Conservation (phyloP, 1,139 yeast genomes). For the Blastobotrys capitulatus region DNA sequence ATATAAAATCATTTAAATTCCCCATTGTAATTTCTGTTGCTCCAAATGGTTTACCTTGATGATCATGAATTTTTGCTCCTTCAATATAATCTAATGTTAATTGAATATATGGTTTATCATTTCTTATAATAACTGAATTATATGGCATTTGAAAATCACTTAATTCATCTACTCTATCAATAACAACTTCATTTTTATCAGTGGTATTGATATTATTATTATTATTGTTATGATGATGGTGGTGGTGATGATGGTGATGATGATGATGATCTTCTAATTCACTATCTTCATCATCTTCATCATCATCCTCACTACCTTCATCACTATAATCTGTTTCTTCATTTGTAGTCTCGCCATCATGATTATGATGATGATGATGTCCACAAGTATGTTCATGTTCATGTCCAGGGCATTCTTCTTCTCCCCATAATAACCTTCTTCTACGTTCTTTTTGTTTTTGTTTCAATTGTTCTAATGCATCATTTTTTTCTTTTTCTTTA, state of each 20-base stretch:
- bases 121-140: slow-evolving; percentile 16
- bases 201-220: slow-evolving; percentile 1
- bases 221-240: slow-evolving; percentile 2
- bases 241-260: too few relatives aligned
- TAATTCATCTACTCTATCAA: slow-evolving; percentile 13
- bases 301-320: slow-evolving; percentile 9
- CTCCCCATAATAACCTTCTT: slow-evolving; percentile 14
- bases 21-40: slow-evolving; percentile 11
- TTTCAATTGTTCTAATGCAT: slow-evolving; percentile 14
- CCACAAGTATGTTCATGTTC: slow-evolving; percentile 2
- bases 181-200: background rate
- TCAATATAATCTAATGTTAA: background rate
- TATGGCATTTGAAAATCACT: slow-evolving; percentile 16
- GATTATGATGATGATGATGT: slow-evolving; percentile 1
- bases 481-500: background rate
- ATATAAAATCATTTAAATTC: slow-evolving; percentile 12
- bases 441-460: slow-evolving; percentile 17
- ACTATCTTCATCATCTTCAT: slow-evolving; percentile 6
- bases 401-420: slow-evolving; percentile 13
- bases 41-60: slow-evolving; percentile 8
- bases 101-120: slow-evolving; percentile 9
- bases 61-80: slow-evolving; percentile 10
- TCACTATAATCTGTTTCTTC: slow-evolving; percentile 8
- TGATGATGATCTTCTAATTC: slow-evolving; percentile 12
- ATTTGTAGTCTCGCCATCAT: background rate